Conservation (phyloP, 192 early-diverging fungal genomes). For the Chytriomyces hyalinus region DNA sequence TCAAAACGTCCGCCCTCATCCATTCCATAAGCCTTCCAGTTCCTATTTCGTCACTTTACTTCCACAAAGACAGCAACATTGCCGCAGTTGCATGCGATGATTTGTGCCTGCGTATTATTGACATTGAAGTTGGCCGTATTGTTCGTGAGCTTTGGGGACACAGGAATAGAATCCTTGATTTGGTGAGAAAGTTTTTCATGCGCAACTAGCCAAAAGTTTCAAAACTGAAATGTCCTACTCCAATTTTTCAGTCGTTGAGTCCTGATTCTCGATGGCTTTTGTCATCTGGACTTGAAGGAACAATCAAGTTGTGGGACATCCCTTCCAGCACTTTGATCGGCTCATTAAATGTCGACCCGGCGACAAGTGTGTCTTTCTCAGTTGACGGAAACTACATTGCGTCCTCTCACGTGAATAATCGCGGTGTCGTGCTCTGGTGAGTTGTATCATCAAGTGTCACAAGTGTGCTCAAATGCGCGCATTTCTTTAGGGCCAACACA, state of each 20-base stretch:
- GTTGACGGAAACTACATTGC: conserved; percentile 92
- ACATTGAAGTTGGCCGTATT: conserved; percentile 77
- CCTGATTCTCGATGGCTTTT: conserved; percentile 93
- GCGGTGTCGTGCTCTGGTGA: conserved; percentile 95
- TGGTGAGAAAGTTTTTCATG: conserved; percentile 60
- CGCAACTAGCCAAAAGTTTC: conserved; percentile 16
- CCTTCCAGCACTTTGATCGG: conserved; percentile 90
- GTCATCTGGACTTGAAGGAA: conserved; percentile 80
- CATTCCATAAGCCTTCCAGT: conserved; percentile 70
- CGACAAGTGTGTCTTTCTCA: conserved; percentile 86
- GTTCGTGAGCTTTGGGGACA: conserved; percentile 92
- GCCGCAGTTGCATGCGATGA: conserved; percentile 88
- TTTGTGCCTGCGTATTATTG: conserved; percentile 83
- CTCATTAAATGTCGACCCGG: conserved; percentile 74
- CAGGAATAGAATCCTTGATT: conserved; percentile 82
- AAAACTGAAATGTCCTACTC: neutral
- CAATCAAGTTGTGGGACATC: conserved; percentile 94
- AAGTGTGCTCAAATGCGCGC: conserved; percentile 29
- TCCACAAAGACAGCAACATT: conserved; percentile 76
- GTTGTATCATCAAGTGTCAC: conserved; percentile 66
- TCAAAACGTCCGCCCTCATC: conserved; percentile 67
- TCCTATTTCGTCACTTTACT: conserved; percentile 64
- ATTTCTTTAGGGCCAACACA: conserved; percentile 66
- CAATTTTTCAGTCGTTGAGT: conserved; percentile 70
- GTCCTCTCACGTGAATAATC: conserved; percentile 87